Evolutionary conservation across 2,329 filamentous ascomycete species (phyloP), one percentile per base, ranked within the genome.

Genomic region (Thelonectria blattea): DNA sequence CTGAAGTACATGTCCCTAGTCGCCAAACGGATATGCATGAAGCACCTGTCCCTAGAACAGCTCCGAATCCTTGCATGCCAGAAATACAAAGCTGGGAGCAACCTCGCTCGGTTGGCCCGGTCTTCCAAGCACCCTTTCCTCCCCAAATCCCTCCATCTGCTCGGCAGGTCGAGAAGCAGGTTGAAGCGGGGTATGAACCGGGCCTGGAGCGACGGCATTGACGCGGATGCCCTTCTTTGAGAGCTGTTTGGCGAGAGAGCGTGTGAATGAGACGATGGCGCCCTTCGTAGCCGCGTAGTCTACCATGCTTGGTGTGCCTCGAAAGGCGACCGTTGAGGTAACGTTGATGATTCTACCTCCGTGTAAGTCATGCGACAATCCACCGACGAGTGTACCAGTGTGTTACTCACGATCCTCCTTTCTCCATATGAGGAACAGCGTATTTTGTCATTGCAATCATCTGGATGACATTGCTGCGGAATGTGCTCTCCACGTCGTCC

Each of bases 371-470:
- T n/a, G n/a, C n/a, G n/a, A n/a, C n/a, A n/a, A n/a, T n/a, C n/a
- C n/a, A n/a, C n/a, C n/a, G n/a, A n/a, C n/a, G n/a, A n/a, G n/a
- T n/a, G n/a, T n/a, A n/a, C n/a, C n/a, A n/a, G n/a, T n/a, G n/a
- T n/a, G n/a, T n/a, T n/a, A 27, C 43, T 47, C 15, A 47, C 43
- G 43, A 47, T 20, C 43, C 43, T 15, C 43, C 43, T 8, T 47
- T 47, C 22, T 47, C 43, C 43, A 47, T 47, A 30, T 47, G 43
- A 2, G 43, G 43, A 27, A 47, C 43, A 4, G 43, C 43, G n/a
- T 47, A 86, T 68, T 87, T 87, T 5, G 82, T 82, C 61, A 87
- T 75, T n/a, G 83, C 83, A 67, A 88, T 84, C 76, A 86, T 86
- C 56, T 82, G 79, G 9, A 85, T 65, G 32, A 87, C 82, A 61